Percentiles rank a stretch among this genome's conserved stretches.
phyloP scores from a whole-genome alignment of 441 rosid species.

The Bocquillonia castaneifolia region DNA sequence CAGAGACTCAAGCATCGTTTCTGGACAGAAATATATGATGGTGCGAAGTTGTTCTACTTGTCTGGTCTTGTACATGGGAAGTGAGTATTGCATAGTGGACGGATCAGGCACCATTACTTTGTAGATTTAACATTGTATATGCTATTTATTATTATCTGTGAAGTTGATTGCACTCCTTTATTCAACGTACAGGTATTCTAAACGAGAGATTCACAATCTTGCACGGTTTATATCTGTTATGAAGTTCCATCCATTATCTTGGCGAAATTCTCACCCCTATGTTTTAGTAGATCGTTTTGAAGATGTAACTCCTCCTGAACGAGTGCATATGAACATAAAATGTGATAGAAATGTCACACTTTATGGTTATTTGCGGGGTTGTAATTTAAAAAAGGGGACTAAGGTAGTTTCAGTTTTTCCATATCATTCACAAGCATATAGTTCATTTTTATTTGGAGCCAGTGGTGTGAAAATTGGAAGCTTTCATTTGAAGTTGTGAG shows the following conservation, averaged over 20 bases:
- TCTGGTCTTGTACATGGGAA: conserved; percentile 86
- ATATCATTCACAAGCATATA: neutral
- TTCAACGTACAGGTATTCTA: conserved; percentile 52
- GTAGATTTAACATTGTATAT: neutral
- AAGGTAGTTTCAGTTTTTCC: conserved; percentile 48
- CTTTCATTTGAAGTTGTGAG: no score
- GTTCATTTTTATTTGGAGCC: neutral
- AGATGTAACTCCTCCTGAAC: conserved; percentile 89
- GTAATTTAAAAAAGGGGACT: conserved; percentile 81
- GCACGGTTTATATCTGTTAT: conserved; percentile 74
- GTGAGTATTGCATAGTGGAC: conserved; percentile 54
- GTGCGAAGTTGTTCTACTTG: conserved; percentile 86
- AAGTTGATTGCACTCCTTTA: conserved; percentile 14
- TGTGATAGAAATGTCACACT: conserved; percentile 81
- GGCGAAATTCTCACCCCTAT: conserved; percentile 94
- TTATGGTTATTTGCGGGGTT: conserved; percentile 90
- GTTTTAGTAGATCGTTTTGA: conserved; percentile 84
- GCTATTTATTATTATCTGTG: neutral
- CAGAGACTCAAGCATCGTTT: conserved; percentile 91
- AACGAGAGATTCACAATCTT: conserved; percentile 75
- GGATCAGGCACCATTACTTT: conserved; percentile 1
- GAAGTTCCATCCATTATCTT: conserved; percentile 69
- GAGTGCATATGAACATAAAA: conserved; percentile 57
- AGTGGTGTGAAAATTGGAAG: no score
- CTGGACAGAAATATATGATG: conserved; percentile 86